phyloP scores from a whole-genome alignment of 768 basidiomycete species.

The Xerocomellus intermedius region DNA sequence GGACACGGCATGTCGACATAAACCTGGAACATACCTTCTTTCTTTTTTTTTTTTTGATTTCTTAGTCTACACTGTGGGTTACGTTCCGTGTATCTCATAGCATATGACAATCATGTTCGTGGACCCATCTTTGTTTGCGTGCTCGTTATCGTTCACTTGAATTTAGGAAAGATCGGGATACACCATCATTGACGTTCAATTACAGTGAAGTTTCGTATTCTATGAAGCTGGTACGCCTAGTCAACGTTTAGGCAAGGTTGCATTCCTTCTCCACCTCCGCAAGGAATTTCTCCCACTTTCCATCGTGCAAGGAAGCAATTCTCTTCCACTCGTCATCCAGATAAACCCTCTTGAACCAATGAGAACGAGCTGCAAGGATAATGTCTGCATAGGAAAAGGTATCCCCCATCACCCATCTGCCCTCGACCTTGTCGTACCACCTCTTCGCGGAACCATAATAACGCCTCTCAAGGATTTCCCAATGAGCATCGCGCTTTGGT shows the following conservation, averaged over 20 bases:
- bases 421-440: slow-evolving; percentile 24
- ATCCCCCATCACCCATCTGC: slow-evolving; percentile 32
- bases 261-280: slow-evolving; percentile 28
- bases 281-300: slow-evolving; percentile 28
- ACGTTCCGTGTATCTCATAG: neutral
- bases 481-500: slow-evolving; percentile 32
- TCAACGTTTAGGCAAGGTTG: slow-evolving; percentile 3
- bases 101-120: neutral
- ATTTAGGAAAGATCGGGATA: neutral
- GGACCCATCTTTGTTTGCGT: neutral
- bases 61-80: neutral
- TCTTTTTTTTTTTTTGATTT: neutral
- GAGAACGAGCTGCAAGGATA: slow-evolving; percentile 15
- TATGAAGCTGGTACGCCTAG: neutral
- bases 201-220: neutral
- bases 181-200: neutral
- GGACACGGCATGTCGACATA: slow-evolving; percentile 64
- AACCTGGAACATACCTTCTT: slow-evolving; percentile 55
- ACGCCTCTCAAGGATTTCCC: slow-evolving; percentile 18
- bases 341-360: slow-evolving; percentile 21
- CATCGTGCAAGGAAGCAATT: slow-evolving; percentile 24
- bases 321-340: slow-evolving; percentile 27
- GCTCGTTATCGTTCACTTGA: neutral
- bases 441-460: slow-evolving; percentile 6
- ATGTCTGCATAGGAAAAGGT: slow-evolving; percentile 33